Base-by-base conservation (phyloP, 106 monocot genomes). In the Dioscorea zingiberensis region DNA sequence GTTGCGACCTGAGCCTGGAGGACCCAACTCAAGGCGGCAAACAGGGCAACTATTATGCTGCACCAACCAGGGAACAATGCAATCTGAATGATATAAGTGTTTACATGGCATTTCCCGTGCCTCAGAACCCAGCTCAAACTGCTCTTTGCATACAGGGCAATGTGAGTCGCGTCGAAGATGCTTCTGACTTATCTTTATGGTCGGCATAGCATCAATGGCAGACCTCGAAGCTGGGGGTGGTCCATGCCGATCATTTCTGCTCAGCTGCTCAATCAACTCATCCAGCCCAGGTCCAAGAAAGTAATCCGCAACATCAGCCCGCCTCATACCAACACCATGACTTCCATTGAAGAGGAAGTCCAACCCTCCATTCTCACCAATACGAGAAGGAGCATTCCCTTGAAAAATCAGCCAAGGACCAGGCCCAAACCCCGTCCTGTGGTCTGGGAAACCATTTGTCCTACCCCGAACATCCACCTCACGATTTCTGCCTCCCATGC, bases 11-110 rank as follows among this genome's bases (percentile, higher is more conserved):
- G 70, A 51, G 16, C 63, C 73, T 6, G 65, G 74, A 3, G 73
- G 58, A 13, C 85, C 82, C 73, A 94, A 44, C 73, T 84, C 77
- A 73, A 70, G 66, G 15, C 94, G 79, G 61, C 94, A 94, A 28
- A 94, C 87, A 0, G 94, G 94, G 63, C 94, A 94, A 30, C 90
- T 90, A 66, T 90, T 90, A 27, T 94, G 94, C 74, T 76, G 87
- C 26, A 69, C 84, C 69, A 94, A 70, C 94, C 94, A 94, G 4
- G 94, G 94, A 6, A 84, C 72, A 18, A 94, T 86, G 66, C 94
- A 94, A 15, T 90, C 90, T 2, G 90, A 68, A 61, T 94, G 94
- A 54, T 87, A 94, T 51, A 90, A 51, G 64, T 94, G 94, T 55
- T 87, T 87, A 48, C 94, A 94, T 4, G 94, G 90, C 84, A 87